Evolutionary conservation across 164 flowering plant genomes (phyloP), one percentile per base, ranked within the genome.

Genomic region (Sedum album): DNA sequence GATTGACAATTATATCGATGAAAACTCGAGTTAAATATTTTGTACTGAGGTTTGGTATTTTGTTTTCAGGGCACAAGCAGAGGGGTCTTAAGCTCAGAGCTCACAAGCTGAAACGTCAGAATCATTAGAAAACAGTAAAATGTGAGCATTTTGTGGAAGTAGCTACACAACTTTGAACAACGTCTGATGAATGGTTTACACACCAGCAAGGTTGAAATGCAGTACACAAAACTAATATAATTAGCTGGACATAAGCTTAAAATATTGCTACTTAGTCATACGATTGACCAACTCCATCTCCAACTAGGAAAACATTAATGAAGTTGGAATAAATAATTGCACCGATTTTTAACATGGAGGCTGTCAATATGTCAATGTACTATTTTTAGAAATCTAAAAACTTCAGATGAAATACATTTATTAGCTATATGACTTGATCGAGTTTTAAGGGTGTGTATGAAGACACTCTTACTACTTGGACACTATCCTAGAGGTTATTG

Each of bases 131-230:
- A 35, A 35, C 38, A 7, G 38, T 35, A 35, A 35, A 35, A 35
- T 3, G 3, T 3, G 17, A 44, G 48, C 17, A 44, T 11, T 11
- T 11, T 11, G 15, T 44, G 18, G 25, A 49, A 49, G 55, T 25
- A 53, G 60, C 60, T 21, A 53, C 60, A 53, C 60, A 53, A 53
- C 7, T 9, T 53, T 53, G 57, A 49, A 49, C n/a, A n/a, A n/a
- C 15, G 25, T 5, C 25, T 7, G 57, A 25, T 20, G 57, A 21
- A n/a, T 49, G n/a, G 25, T 25, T 49, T 49, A 8, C 57, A 49
- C 57, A 49, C 57, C 57, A 49, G 25, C 25, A 2, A 21, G n/a
- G 26, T 20, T 49, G 57, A 21, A 6, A 49, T 21, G 57, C 26
- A 20, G 57, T 49, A n/a, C 57, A 49, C 57, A 49, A 20, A 49